These are phyloP conservation scores for Colletotrichum sp. DNA, from an alignment of 2,329 filamentous ascomycete genomes.

Conservation along the genomic window DNA sequence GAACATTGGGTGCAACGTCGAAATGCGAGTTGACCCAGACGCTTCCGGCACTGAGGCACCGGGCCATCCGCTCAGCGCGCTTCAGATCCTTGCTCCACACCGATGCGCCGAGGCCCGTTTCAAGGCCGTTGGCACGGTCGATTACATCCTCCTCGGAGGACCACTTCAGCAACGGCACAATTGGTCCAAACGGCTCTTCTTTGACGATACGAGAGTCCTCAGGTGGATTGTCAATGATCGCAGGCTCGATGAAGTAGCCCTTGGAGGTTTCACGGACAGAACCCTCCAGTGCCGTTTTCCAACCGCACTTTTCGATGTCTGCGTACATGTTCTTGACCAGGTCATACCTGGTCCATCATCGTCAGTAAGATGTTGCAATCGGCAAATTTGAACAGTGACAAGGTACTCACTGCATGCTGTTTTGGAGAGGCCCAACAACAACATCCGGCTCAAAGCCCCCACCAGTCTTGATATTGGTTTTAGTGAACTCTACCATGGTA, in stretches of 20 bases:
- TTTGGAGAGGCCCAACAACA: conserved; percentile 60
- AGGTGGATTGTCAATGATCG: conserved; percentile 64
- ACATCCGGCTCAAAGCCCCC: conserved; percentile 47
- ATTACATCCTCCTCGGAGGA: conserved; percentile 64
- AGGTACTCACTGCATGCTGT: conserved; percentile 58
- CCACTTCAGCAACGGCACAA: conserved; percentile 68
- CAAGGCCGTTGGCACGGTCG: conserved; percentile 55
- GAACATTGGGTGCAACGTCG: conserved; percentile 38
- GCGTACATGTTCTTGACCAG: conserved; percentile 56
- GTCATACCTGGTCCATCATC: conserved; percentile 31
- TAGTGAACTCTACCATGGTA: conserved; percentile 51
- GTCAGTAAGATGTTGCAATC: not conserved
- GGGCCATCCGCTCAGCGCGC: conserved; percentile 55
- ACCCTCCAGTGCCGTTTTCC: conserved; percentile 4
- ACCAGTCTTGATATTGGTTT: conserved; percentile 47
- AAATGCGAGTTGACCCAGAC: conserved; percentile 64
- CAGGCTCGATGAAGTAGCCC: conserved; percentile 62
- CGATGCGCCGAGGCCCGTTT: conserved; percentile 60
- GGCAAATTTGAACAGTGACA: not conserved
- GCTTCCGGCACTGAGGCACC: conserved; percentile 60
- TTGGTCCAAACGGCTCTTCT: conserved; percentile 60
- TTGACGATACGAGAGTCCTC: conserved; percentile 59
- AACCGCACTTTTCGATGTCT: conserved; percentile 44
- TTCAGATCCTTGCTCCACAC: conserved; percentile 61
- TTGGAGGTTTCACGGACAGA: conserved; percentile 22